Percentiles rank a stretch among this genome's conserved stretches.
Conservation (phyloP, 139 green algal genomes). For the Auxenochlorella pyrenoidosa region DNA sequence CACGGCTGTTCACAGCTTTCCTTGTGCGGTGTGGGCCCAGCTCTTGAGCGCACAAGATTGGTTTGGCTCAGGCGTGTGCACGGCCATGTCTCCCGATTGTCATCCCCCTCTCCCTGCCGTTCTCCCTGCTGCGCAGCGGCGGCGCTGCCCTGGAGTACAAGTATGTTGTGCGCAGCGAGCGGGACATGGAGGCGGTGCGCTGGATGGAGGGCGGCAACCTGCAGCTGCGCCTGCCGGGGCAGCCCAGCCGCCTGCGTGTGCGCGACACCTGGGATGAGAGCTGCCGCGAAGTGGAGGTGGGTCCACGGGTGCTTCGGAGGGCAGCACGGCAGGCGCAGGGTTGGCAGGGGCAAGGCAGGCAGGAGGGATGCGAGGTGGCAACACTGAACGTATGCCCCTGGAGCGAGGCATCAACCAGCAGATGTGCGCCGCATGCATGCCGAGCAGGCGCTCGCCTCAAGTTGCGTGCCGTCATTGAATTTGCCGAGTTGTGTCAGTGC, state of each 20-base stretch:
- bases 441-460: too few species aligned
- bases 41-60: too few species aligned
- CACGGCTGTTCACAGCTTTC: too few species aligned
- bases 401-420: too few species aligned
- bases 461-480: too few species aligned
- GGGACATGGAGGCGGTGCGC: neutral
- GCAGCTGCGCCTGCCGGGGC: neutral
- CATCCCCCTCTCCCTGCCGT: neutral
- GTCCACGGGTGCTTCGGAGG: neutral
- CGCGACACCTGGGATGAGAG: constrained; percentile 46
- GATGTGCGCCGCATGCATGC: too few species aligned
- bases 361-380: neutral
- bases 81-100: neutral
- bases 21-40: too few species aligned
- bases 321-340: neutral
- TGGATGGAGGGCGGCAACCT: constrained; percentile 51
- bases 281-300: constrained; percentile 40
- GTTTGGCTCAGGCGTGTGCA: too few species aligned
- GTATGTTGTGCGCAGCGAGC: constrained; percentile 49
- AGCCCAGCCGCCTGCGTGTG: constrained; percentile 17
- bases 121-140: neutral
- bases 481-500: too few species aligned
- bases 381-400: neutral
- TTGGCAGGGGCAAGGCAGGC: neutral
- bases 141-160: constrained; percentile 49